Evolutionary conservation across 768 basidiomycete genomes (phyloP).

Genomic region (Trametes meyenii): DNA sequence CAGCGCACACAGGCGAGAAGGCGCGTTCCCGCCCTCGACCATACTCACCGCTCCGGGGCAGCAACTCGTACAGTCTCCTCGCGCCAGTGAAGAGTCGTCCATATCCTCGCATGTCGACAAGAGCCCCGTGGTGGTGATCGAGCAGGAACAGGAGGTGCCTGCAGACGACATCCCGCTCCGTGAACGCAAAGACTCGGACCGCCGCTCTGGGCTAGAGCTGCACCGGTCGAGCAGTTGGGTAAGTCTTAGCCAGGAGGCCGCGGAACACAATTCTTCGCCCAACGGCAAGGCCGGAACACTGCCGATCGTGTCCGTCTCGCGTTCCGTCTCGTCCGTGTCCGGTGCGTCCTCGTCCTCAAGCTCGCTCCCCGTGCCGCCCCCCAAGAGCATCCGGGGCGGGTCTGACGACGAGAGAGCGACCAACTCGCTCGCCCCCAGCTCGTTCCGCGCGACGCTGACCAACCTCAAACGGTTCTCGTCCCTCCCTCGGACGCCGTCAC

Average conservation of each 20-base stretch:
- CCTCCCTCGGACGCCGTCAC: slow-evolving; percentile 68
- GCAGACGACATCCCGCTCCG: not conserved
- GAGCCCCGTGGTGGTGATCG: slow-evolving; percentile 17
- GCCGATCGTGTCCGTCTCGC: slow-evolving; percentile 11
- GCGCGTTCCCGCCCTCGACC: slow-evolving; percentile 61
- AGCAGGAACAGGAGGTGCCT: slow-evolving; percentile 11
- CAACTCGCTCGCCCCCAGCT: slow-evolving; percentile 11
- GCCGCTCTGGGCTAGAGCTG: slow-evolving; percentile 24
- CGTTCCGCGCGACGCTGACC: slow-evolving; percentile 31
- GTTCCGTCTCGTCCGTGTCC: slow-evolving; percentile 17
- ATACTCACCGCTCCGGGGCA: slow-evolving; percentile 16
- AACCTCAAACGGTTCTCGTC: slow-evolving; percentile 52
- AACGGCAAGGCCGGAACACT: slow-evolving; percentile 20
- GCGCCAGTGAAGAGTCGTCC: slow-evolving; percentile 4
- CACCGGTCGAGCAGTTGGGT: slow-evolving; percentile 35
- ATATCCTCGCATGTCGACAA: not conserved
- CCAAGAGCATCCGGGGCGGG: slow-evolving; percentile 20
- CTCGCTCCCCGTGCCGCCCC: slow-evolving; percentile 22
- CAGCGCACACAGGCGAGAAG: slow-evolving; percentile 53
- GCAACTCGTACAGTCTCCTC: slow-evolving; percentile 23
- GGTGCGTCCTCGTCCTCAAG: slow-evolving; percentile 19
- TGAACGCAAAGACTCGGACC: slow-evolving; percentile 5
- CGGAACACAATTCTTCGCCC: slow-evolving; percentile 23
- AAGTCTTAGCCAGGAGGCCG: slow-evolving; percentile 25
- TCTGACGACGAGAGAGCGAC: slow-evolving; percentile 21